Conservation (phyloP, 2,329 filamentous ascomycete species). For the Peltaster fructicola region DNA sequence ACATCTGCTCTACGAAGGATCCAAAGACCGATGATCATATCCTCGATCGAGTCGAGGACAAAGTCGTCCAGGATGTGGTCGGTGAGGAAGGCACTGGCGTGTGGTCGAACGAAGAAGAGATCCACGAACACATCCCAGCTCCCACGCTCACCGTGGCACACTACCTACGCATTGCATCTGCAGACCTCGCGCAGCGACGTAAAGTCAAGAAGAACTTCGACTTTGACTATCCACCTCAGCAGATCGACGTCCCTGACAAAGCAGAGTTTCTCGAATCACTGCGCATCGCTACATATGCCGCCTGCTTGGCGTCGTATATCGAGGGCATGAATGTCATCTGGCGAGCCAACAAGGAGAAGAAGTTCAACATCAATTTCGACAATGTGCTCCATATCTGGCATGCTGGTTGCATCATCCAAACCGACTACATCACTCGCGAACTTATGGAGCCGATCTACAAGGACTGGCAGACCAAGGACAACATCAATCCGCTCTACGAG, state of each 20-base stretch:
- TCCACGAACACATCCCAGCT: constrained; percentile 42
- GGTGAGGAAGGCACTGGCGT: constrained; percentile 49
- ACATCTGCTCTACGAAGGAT: constrained; percentile 39
- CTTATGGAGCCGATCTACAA: constrained; percentile 34
- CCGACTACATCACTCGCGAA: constrained; percentile 42
- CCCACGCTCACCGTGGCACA: constrained; percentile 48
- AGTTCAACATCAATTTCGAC: constrained; percentile 39
- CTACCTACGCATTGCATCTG: constrained; percentile 44
- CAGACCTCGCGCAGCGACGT: constrained; percentile 39
- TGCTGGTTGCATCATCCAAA: constrained; percentile 53
- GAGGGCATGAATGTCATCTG: constrained; percentile 50
- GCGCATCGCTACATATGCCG: constrained; percentile 42
- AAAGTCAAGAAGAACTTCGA: constrained; percentile 30
- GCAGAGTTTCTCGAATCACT: constrained; percentile 38
- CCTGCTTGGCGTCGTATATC: constrained; percentile 43
- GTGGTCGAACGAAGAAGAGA: constrained; percentile 47
- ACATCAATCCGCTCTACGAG: constrained; percentile 30
- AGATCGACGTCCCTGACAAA: constrained; percentile 17
- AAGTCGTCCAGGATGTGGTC: constrained; percentile 53
- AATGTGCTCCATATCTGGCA: constrained; percentile 46
- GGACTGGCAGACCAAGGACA: constrained; percentile 14
- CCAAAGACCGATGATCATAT: constrained; percentile 29
- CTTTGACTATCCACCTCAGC: constrained; percentile 23
- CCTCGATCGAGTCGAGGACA: constrained; percentile 46
- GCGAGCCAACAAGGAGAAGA: constrained; percentile 37